phyloP scores from a whole-genome alignment of 23 red algal species.

The Gracilaria domingensis region DNA sequence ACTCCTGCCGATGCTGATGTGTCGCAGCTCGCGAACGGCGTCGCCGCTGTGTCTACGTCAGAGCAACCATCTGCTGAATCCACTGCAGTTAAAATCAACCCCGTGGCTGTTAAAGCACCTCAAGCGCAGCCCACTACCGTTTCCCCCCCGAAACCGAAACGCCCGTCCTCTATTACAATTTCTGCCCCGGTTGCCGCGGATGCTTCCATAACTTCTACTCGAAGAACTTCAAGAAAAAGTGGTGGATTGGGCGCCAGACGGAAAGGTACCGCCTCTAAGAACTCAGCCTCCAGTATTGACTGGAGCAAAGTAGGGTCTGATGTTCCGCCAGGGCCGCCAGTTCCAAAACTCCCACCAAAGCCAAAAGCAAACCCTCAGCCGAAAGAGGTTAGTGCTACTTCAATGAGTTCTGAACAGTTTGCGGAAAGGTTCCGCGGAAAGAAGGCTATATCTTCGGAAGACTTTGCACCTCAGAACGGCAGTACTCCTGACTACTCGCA shows the following conservation, averaged over 20 bases:
- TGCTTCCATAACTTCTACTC: conserved; percentile 56
- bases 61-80: not conserved
- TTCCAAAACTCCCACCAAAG: conserved; percentile 63
- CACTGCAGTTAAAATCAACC: not conserved
- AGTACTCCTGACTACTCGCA: not conserved
- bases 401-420: conserved; percentile 52
- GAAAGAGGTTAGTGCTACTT: not conserved
- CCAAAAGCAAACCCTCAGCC: not conserved
- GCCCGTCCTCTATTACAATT: conserved; percentile 28
- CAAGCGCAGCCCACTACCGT: not conserved
- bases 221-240: conserved; percentile 17
- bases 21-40: not conserved
- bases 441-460: conserved; percentile 76
- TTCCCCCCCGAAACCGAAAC: conserved; percentile 26
- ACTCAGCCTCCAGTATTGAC: conserved; percentile 27
- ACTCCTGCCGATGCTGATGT: not conserved
- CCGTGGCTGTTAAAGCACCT: not conserved
- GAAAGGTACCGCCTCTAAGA: conserved; percentile 40
- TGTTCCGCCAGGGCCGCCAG: conserved; percentile 42
- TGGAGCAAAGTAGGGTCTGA: conserved; percentile 77
- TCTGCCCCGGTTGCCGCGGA: conserved; percentile 64
- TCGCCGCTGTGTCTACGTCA: conserved; percentile 11
- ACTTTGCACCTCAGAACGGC: conserved; percentile 58
- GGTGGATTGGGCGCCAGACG: conserved; percentile 47
- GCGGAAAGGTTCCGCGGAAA: conserved; percentile 59